A percentile compares a stretch with the other conserved stretches of the same genome.
Evolutionary conservation across 768 basidiomycete species (phyloP).

Genomic region (Daedalea quercina): DNA sequence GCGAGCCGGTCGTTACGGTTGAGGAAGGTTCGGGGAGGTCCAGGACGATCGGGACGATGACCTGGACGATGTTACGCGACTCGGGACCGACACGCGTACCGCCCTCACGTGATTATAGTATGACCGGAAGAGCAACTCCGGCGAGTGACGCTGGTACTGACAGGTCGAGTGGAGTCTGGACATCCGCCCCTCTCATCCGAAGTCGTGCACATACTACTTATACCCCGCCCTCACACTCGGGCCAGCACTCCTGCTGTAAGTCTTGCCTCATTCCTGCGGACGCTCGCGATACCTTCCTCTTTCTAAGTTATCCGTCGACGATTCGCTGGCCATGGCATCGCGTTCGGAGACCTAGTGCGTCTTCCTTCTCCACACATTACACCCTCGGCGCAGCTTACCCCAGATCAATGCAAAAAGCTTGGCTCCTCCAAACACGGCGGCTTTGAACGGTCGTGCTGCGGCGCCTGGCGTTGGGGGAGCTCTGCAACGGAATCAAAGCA

Average conservation of each 20-base stretch:
- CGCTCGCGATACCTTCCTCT: neutral
- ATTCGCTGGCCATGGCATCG: neutral
- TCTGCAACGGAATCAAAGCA: constrained; percentile 1
- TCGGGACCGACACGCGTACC: neutral
- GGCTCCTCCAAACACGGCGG: neutral
- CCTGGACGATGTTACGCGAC: neutral
- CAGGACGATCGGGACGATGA: neutral
- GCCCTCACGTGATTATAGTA: no score
- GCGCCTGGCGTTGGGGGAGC: neutral
- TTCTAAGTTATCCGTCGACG: neutral
- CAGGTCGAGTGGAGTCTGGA: neutral
- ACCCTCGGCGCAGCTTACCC: neutral
- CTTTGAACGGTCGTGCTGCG: neutral
- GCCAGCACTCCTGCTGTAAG: neutral
- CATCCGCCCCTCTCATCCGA: neutral
- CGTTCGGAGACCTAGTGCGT: neutral
- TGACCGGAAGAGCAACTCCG: no score
- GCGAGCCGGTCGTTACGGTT: neutral
- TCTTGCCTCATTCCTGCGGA: neutral
- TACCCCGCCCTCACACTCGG: neutral
- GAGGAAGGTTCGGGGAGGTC: neutral
- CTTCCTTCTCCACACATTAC: neutral
- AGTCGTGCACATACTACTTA: neutral
- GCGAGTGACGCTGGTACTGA: no score
- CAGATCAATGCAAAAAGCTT: neutral